phyloP scores from a whole-genome alignment of 2,329 filamentous ascomycete genomes.

The Penicillium sp. region DNA sequence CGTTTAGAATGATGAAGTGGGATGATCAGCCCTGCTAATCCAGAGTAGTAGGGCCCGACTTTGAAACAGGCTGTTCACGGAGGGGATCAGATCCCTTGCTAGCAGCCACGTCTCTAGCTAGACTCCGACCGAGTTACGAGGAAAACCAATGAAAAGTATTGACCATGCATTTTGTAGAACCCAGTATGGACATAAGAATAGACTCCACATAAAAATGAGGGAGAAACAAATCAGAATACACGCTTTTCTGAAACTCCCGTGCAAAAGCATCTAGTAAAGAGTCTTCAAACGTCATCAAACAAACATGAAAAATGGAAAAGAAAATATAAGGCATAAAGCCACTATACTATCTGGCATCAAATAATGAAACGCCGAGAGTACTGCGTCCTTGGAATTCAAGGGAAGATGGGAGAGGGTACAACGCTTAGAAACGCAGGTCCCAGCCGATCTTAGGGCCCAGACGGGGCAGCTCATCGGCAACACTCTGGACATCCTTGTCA shows the following conservation, averaged over 20 bases:
- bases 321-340: not conserved
- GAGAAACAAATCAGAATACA: not conserved
- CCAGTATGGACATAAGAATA: not conserved
- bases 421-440: constrained; percentile 62
- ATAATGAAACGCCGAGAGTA: not conserved
- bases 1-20: not conserved
- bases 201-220: not conserved
- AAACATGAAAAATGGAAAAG: not conserved
- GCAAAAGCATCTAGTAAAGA: constrained; percentile 10
- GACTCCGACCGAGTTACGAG: no score
- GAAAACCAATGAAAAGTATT: not conserved
- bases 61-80: no score
- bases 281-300: constrained; percentile 1
- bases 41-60: no score
- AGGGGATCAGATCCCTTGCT: no score
- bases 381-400: not conserved
- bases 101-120: no score
- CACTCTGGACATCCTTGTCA: constrained; percentile 98
- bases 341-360: not conserved
- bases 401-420: not conserved
- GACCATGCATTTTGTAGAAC: constrained; percentile 1
- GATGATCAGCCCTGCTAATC: no score
- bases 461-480: constrained; percentile 89
- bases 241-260: constrained; percentile 21
- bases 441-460: constrained; percentile 86